phyloP scores from a whole-genome alignment of 805 yeast genomes.

The Nakazawaea sp. region DNA sequence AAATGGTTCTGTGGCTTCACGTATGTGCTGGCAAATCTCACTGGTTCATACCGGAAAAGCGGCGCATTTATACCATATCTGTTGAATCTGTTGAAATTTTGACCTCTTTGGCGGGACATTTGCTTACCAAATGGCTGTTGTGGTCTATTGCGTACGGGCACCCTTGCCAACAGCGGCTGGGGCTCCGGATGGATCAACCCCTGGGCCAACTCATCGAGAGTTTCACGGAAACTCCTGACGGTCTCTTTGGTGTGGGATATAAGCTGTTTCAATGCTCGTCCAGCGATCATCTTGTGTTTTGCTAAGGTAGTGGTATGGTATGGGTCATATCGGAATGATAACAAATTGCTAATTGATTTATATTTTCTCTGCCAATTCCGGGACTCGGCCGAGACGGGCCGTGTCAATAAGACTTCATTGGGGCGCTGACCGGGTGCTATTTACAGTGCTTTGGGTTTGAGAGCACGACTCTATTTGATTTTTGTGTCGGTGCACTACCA shows the following conservation, averaged over 20 bases:
- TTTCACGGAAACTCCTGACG: conserved; percentile 38
- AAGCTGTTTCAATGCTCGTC: conserved; percentile 31
- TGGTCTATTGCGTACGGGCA: conserved; percentile 29
- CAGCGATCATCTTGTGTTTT: conserved; percentile 31
- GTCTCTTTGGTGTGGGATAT: conserved; percentile 38
- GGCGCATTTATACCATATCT: not conserved
- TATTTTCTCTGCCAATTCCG: too few species aligned
- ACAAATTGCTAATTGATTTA: too few species aligned
- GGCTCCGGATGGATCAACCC: conserved; percentile 23
- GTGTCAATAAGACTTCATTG: too few species aligned
- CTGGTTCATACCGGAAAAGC: not conserved
- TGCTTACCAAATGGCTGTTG: too few species aligned
- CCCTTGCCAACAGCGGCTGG: conserved; percentile 27
- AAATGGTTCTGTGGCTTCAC: conserved; percentile 8
- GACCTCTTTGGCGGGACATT: too few species aligned
- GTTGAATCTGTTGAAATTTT: not conserved
- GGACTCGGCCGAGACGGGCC: too few species aligned
- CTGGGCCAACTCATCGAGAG: conserved; percentile 40
- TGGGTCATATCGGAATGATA: too few species aligned
- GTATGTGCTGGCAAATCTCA: conserved; percentile 12
- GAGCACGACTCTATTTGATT: too few species aligned
- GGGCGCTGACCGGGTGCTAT: too few species aligned
- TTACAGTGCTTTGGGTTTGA: too few species aligned
- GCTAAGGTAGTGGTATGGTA: too few species aligned
- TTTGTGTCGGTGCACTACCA: too few species aligned